A percentile compares a stretch with the other conserved stretches of the same genome.
Evolutionary conservation across 2,329 filamentous ascomycete genomes (phyloP).

Genomic region (Beauveria sp.): DNA sequence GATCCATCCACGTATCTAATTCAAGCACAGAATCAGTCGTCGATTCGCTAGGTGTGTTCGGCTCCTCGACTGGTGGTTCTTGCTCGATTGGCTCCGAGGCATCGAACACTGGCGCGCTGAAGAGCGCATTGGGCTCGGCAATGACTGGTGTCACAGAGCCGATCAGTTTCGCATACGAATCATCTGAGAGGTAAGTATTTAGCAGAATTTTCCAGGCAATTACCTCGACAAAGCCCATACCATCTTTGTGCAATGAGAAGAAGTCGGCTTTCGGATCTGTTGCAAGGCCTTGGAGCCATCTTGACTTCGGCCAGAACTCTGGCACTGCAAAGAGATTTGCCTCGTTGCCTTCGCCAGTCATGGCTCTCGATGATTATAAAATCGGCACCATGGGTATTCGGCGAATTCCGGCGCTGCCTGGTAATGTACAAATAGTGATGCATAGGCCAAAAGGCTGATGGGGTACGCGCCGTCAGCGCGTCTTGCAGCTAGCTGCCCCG

Average conservation of each 20-base stretch:
- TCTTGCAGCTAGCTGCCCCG: not conserved
- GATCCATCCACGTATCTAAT: conserved; percentile 41
- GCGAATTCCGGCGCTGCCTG: not conserved
- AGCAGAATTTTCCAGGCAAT: not conserved
- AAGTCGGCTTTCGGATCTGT: conserved; percentile 24
- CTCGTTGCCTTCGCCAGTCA: conserved; percentile 32
- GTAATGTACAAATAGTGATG: not conserved
- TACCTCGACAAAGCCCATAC: conserved; percentile 15
- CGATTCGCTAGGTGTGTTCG: conserved; percentile 16
- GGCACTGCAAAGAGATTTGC: conserved; percentile 57
- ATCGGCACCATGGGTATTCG: not conserved
- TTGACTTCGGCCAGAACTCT: conserved; percentile 51
- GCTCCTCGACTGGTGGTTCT: conserved; percentile 9
- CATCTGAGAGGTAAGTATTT: not conserved
- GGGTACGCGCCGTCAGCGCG: not conserved
- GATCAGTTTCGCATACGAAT: not conserved
- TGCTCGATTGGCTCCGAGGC: not conserved
- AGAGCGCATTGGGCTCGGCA: conserved; percentile 28
- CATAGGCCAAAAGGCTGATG: not conserved
- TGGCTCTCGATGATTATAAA: conserved; percentile 15
- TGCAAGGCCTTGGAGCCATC: conserved; percentile 32
- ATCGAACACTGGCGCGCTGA: conserved; percentile 28
- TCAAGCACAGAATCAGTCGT: conserved; percentile 1
- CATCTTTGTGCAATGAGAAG: conserved; percentile 34
- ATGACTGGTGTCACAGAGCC: not conserved